Base-by-base conservation (phyloP, 805 yeast genomes). In the Isabelozyma gotoi region DNA sequence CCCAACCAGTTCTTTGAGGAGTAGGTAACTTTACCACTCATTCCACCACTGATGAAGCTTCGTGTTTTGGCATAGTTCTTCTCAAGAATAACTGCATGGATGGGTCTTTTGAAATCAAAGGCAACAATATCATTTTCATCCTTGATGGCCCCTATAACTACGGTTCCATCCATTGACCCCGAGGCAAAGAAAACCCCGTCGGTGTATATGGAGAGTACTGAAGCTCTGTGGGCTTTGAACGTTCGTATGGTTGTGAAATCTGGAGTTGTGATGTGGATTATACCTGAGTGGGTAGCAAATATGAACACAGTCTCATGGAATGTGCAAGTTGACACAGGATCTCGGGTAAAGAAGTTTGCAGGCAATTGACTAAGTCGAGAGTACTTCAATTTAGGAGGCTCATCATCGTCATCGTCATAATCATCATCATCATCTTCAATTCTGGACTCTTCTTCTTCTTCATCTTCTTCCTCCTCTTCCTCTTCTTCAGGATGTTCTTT, bases 81-180 rank as follows among this genome's bases (percentile, higher is more conserved):
- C 52, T 87, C 94, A 5, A 94, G 62, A 0, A 89, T 87, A 3
- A 92, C 95, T 0, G 96, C 82, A 57, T 90, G 95, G 0, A 94
- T 77, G 0, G 98, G 97, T 20, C 97, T 71, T 53, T 85, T 84
- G 62, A 90, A 87, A 62, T 91, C 96, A 52, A 79, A 84, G 2
- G 89, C 90, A 0, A 76, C 71, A 2, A 85, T 79, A 52, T 85
- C 94, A 4, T 71, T 65, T 15, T 78, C 79, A 48, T 84, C 86
- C 1, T 50, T 45, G 1, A 88, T 67, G 2, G 90, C 78, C 0
- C 96, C 94, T 4, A 89, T 78, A 1, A 89, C 89, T 0, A 92
- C 85, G 0, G 96, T 86, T 0, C 99, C 99, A 59, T 94, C 99
- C 71, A 92, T 84, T 0, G 97, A 89, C 0, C 91, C 96, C 0